Percentiles rank a stretch among this genome's conserved stretches.
phyloP scores from a whole-genome alignment of 768 basidiomycete species.

The Inosperma sp. region DNA sequence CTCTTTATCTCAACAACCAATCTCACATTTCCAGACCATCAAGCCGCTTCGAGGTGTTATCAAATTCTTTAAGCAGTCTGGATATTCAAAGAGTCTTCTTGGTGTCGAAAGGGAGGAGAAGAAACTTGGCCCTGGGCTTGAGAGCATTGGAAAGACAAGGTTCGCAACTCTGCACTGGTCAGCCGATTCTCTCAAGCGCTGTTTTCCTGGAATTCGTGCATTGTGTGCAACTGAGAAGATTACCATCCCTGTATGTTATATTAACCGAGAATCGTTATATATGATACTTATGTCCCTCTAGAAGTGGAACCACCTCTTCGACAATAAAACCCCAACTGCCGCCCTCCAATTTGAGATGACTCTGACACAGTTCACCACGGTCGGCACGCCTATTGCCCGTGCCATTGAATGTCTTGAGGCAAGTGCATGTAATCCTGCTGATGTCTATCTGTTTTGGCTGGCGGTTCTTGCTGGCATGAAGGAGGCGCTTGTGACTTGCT shows the following conservation, averaged over 20 bases:
- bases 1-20: too few species aligned
- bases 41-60: constrained; percentile 9
- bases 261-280: background rate
- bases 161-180: constrained; percentile 20
- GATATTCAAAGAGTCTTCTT: constrained; percentile 9
- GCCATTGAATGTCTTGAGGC: constrained; percentile 33
- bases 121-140: constrained; percentile 22
- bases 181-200: constrained; percentile 11
- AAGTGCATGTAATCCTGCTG: constrained; percentile 21
- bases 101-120: background rate
- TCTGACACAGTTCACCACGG: constrained; percentile 22
- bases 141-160: constrained; percentile 25
- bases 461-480: constrained; percentile 24
- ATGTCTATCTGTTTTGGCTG: constrained; percentile 35
- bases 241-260: background rate
- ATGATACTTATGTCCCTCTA: constrained; percentile 2
- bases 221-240: constrained; percentile 2
- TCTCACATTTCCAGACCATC: too few species aligned
- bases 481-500: constrained; percentile 12
- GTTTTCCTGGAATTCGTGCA: constrained; percentile 14
- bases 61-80: constrained; percentile 21
- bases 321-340: constrained; percentile 4
- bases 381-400: constrained; percentile 23
- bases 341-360: constrained; percentile 21
- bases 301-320: constrained; percentile 9